Conservation (phyloP, 2,329 filamentous ascomycete species). For the Neophaeococcomyces mojaviensis region DNA sequence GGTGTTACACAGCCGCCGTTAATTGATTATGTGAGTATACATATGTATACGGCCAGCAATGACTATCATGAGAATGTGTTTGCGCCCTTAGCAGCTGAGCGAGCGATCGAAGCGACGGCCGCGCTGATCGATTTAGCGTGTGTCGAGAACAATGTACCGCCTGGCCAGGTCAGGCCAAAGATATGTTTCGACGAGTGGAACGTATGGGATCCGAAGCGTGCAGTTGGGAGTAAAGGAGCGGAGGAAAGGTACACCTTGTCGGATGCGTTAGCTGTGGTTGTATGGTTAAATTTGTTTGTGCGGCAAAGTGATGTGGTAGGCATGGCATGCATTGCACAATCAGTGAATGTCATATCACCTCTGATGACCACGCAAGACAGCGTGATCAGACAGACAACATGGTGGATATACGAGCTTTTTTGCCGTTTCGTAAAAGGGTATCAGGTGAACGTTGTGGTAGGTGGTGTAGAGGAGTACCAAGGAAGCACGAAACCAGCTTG, state of each 20-base stretch:
- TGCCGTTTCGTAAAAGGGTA: constrained; percentile 66
- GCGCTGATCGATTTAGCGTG: constrained; percentile 67
- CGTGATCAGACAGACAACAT: constrained; percentile 63
- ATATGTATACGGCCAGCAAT: constrained; percentile 61
- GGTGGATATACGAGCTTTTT: constrained; percentile 67
- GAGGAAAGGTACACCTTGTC: constrained; percentile 69
- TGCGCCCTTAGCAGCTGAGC: constrained; percentile 62
- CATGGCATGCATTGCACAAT: constrained; percentile 74
- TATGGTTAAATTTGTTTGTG: constrained; percentile 70
- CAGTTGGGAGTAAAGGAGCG: constrained; percentile 62
- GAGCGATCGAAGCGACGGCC: constrained; percentile 63
- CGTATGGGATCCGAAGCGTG: constrained; percentile 67
- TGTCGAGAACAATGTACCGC: constrained; percentile 50
- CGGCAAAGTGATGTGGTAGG: constrained; percentile 63
- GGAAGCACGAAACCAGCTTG: constrained; percentile 43
- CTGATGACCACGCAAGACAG: constrained; percentile 63
- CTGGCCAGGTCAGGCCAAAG: constrained; percentile 53
- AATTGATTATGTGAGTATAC: constrained; percentile 75
- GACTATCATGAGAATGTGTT: constrained; percentile 50
- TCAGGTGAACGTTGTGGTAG: constrained; percentile 60
- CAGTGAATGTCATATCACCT: constrained; percentile 69
- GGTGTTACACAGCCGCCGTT: constrained; percentile 32
- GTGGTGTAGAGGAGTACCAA: constrained; percentile 51
- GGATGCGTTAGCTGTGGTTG: constrained; percentile 65
- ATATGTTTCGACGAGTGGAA: constrained; percentile 86